Evolutionary conservation across 208 protist species (phyloP), one percentile per base, ranked within the genome.

Genomic region (Leishmania amazonensis): DNA sequence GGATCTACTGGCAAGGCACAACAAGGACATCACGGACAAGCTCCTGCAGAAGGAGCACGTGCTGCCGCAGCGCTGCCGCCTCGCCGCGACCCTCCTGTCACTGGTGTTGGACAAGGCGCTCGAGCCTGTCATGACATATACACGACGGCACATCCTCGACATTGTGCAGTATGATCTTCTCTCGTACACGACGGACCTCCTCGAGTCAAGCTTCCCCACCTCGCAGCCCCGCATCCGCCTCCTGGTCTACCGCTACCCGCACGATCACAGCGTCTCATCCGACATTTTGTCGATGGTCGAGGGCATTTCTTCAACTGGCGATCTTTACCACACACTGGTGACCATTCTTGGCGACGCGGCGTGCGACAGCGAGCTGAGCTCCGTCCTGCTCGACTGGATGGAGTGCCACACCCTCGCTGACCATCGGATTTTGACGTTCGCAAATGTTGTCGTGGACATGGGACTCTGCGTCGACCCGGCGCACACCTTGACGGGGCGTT

Each of bases 321-420:
- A 80, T 8, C 75, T 91, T 6, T 83, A 83, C 45, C 67, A 73
- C 51, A 85, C 83, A 51, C 83, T 92, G 76, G 65, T 68, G n/a
- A 84, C 83, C 9, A 76, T 86, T 49, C 83, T 94, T 8, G 80
- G 84, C 71, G 83, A 75, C 13, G 40, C 81, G 31, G 88, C 88
- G 54, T 87, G 85, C 57, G 82, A 88, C 31, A 57, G 76, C 70
- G 77, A 75, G 45, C 87, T 96, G 21, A 84, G 84, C 24, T 53
- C 67, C 6, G 78, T 87, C 42, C 73, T 96, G 74, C 68, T 95
- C 35, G 79, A 90, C 49, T 97, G 92, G 92, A 93, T 97, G 88
- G 85, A 90, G 81, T 38, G 85, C 71, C 89, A 90, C 84, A 60
- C 80, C 5, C 90, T 96, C 73, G 90, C 91, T 35, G 92, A 97